Evolutionary conservation across 108 stramenopile genomes (phyloP), one percentile per base, ranked within the genome.

Genomic region (Nitzschia sp.): DNA sequence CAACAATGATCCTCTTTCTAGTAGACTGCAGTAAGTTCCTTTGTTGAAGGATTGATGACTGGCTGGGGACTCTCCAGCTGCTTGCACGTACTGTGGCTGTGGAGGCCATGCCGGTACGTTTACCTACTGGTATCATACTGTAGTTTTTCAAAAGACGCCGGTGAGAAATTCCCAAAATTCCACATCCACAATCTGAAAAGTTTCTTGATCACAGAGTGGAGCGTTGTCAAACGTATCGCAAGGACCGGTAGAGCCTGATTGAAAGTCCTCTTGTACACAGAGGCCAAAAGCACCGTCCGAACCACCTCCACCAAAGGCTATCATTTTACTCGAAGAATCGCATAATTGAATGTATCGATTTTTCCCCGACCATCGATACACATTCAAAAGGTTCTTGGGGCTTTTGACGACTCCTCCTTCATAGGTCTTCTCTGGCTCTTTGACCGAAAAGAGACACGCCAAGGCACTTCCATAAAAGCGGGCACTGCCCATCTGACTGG

Each of bases 231-330:
- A 95, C 8, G 94, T 95, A 22, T 83, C 85, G 68, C 94, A 95
- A 58, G 72, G 83, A 0, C 94, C 94, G 9, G 87, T 92, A 8
- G 84, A 80, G 4, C 94, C 94, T 22, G 77, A 55, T 63, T 85
- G 84, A 79, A 95, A 95, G 63, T 95, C 94, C 60, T 95, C 80
- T 53, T 92, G 87, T 16, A 95, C 75, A 67, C 87, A 90, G 17
- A 95, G 72, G 35, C 94, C 94, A 78, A 95, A 95, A 27, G 85
- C 86, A 21, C 94, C 91, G 13, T 91, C 79, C 52, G 87, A 77
- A 21, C 94, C 94, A 46, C 94, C 94, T 21, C 94, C 91, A 27
- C 94, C 94, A 79, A 95, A 91, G 23, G 94, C 94, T 23, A 95
- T 38, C 53, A 81, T 76, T 52, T 83, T 78, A 46, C 64, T 74